These are phyloP conservation scores for Trichoderma semiorbis DNA, from an alignment of 2,329 filamentous ascomycete species.

Conservation along the genomic window DNA sequence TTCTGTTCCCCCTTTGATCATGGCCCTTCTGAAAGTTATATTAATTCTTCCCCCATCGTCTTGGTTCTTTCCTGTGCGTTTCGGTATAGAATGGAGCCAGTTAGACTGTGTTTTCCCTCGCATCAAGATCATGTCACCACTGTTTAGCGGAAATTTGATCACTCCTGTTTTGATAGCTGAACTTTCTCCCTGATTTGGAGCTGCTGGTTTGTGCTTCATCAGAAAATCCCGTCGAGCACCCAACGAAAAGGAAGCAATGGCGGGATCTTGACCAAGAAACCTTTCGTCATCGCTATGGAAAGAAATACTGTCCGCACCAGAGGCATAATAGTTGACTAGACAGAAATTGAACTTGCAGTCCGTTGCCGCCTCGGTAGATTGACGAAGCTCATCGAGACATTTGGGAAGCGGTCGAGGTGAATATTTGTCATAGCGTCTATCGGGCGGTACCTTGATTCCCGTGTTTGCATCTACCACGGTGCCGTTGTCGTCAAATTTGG, in stretches of 20 bases:
- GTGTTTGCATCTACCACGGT: conserved; percentile 44
- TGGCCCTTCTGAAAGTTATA: conserved; percentile 71
- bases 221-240: conserved; percentile 72
- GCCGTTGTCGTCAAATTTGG: conserved; percentile 50
- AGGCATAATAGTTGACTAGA: conserved; percentile 80
- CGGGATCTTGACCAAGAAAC: conserved; percentile 66
- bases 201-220: conserved; percentile 70
- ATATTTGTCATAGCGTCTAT: conserved; percentile 54
- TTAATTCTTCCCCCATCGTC: conserved; percentile 66
- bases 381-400: conserved; percentile 63
- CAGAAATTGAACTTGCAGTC: conserved; percentile 72
- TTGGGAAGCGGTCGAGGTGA: conserved; percentile 66
- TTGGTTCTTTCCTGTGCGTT: conserved; percentile 62
- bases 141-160: conserved; percentile 53
- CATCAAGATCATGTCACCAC: conserved; percentile 80
- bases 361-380: conserved; percentile 62
- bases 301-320: conserved; percentile 70
- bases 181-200: conserved; percentile 27
- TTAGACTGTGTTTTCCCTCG: conserved; percentile 68
- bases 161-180: conserved; percentile 26
- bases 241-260: conserved; percentile 71
- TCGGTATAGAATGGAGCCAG: conserved; percentile 77
- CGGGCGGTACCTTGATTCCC: conserved; percentile 36
- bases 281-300: conserved; percentile 79
- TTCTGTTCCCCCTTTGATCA: conserved; percentile 69